Conservation (phyloP, 169 alveolate genomes). For the Plasmodium berghei region DNA sequence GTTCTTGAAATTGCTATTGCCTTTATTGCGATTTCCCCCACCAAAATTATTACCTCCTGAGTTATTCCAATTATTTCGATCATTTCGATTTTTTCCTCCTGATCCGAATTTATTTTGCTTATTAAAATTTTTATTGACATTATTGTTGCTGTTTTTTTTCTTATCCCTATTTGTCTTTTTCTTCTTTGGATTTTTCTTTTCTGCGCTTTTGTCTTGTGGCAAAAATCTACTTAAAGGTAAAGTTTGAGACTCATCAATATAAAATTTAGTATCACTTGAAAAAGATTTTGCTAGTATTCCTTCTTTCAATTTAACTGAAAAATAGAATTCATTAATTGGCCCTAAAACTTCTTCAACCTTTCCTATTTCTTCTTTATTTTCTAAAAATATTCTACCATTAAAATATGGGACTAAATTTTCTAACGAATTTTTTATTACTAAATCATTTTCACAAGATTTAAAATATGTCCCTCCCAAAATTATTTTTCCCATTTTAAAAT, state of each 20-base stretch:
- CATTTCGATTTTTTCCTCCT: conserved; percentile 78
- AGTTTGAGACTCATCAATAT: conserved; percentile 88
- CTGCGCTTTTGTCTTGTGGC: conserved; percentile 76
- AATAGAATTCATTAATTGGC: conserved; percentile 92
- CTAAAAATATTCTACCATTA: conserved; percentile 94
- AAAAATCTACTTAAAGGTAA: conserved; percentile 90
- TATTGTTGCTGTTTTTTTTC: conserved; percentile 21
- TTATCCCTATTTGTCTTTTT: conserved; percentile 79
- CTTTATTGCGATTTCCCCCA: conserved; percentile 32
- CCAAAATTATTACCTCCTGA: conserved; percentile 72
- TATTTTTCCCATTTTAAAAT: conserved; percentile 51
- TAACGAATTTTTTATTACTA: conserved; percentile 90
- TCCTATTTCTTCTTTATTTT: conserved; percentile 95
- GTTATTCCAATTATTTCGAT: conserved; percentile 72
- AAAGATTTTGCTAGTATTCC: conserved; percentile 91
- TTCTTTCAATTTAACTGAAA: conserved; percentile 89
- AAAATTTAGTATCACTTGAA: conserved; percentile 84
- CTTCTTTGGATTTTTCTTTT: conserved; percentile 77
- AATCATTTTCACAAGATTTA: conserved; percentile 93
- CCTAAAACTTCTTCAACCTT: conserved; percentile 96
- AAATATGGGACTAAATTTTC: conserved; percentile 94
- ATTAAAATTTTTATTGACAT: conserved; percentile 37
- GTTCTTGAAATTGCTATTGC: conserved; percentile 32
- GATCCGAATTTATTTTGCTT: conserved; percentile 75
- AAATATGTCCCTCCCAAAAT: conserved; percentile 90